Percentiles rank a stretch among this genome's conserved stretches.
Conservation (phyloP, 768 basidiomycete species). For the Sistotremastrum niveocremeum region DNA sequence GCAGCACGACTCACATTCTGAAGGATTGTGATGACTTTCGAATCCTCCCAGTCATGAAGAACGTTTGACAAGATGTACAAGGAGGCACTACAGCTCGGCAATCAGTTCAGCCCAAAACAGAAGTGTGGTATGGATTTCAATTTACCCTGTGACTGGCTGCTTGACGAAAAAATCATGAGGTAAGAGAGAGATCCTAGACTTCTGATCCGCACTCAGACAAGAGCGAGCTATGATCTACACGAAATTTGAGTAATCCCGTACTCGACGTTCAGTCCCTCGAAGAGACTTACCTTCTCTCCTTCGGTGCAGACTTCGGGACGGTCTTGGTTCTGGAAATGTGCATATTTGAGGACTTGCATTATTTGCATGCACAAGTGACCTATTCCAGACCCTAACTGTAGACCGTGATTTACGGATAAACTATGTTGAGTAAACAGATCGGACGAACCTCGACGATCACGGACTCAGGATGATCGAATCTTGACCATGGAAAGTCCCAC, state of each 20-base stretch:
- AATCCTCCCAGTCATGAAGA: conserved; percentile 2
- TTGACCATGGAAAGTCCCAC: no score
- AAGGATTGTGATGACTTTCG: neutral
- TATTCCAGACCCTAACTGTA: conserved; percentile 1
- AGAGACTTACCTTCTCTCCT: conserved; percentile 1
- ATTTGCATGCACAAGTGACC: neutral
- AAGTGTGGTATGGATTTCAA: neutral
- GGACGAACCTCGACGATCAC: conserved; percentile 2
- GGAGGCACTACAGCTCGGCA: neutral
- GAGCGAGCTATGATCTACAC: neutral
- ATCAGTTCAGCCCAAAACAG: neutral
- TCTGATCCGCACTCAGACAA: neutral
- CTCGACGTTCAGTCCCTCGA: neutral
- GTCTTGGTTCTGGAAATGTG: conserved; percentile 2
- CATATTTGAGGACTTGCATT: neutral
- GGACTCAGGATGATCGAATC: no score
- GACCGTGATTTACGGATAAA: neutral
- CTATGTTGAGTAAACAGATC: neutral
- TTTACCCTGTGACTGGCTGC: conserved; percentile 3
- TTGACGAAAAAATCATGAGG: conserved; percentile 2
- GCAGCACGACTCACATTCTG: neutral
- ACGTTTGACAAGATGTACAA: conserved; percentile 2
- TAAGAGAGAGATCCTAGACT: neutral
- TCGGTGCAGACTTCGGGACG: conserved; percentile 2
- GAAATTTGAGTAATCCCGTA: neutral